phyloP scores from a whole-genome alignment of 805 yeast genomes.

The Ogataea haglerorum region DNA sequence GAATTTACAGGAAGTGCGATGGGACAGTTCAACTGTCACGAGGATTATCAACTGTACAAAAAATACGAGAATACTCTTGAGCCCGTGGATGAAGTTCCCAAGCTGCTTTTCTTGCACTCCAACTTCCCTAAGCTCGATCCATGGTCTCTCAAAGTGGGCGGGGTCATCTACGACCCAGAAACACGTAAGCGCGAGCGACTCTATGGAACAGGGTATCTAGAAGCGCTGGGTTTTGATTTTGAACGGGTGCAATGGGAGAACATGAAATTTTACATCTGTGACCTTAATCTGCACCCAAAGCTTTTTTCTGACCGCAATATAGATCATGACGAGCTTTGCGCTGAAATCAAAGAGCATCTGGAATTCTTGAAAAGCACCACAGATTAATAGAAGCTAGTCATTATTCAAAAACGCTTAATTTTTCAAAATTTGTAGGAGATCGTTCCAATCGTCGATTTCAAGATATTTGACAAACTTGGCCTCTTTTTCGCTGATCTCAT shows the following conservation, averaged over 20 bases:
- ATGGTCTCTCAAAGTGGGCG: conserved; percentile 44
- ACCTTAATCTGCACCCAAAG: conserved; percentile 41
- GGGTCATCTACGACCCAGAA: conserved; percentile 36
- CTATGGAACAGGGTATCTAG: conserved; percentile 55
- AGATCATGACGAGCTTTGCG: conserved; percentile 42
- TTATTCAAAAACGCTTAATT: background rate
- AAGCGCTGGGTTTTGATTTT: conserved; percentile 52
- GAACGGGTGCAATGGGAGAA: conserved; percentile 58
- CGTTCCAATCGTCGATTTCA: conserved; percentile 21
- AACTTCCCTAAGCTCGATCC: conserved; percentile 69
- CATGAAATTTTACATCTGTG: conserved; percentile 55
- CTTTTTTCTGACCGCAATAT: conserved; percentile 38
- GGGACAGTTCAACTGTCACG: conserved; percentile 71
- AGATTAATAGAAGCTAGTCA: conserved; percentile 1
- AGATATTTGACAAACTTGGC: conserved; percentile 15
- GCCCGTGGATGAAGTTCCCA: conserved; percentile 27
- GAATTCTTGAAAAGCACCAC: conserved; percentile 33
- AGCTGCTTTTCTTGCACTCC: conserved; percentile 55
- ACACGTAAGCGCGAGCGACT: conserved; percentile 50
- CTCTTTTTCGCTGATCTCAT: conserved; percentile 9
- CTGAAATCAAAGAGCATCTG: conserved; percentile 47
- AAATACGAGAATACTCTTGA: conserved; percentile 22
- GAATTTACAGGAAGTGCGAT: conserved; percentile 67
- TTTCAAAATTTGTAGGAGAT: conserved; percentile 11
- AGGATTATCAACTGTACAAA: conserved; percentile 43